Evolutionary conservation across 805 yeast species (phyloP).

Genomic region (Pichia deserticola): DNA sequence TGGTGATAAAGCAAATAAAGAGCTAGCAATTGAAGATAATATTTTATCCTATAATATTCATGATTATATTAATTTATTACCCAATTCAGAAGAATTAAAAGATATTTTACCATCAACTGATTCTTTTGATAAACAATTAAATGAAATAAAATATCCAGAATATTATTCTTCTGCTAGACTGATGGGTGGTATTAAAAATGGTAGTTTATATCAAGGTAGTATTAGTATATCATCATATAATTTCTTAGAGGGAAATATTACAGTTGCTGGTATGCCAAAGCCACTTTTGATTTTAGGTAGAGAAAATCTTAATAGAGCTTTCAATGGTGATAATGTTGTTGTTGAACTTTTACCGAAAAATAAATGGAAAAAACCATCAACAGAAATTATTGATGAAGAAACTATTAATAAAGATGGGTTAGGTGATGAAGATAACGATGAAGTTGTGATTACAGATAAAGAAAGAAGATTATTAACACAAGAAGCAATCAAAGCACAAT

Average conservation of each 20-base stretch:
- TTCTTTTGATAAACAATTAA: constrained; percentile 30
- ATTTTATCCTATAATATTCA: constrained; percentile 48
- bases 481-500: constrained; percentile 62
- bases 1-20: constrained; percentile 66
- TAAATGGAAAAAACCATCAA: constrained; percentile 83
- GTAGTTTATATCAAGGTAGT: constrained; percentile 80
- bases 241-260: constrained; percentile 78
- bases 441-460: constrained; percentile 48
- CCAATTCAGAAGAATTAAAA: constrained; percentile 64
- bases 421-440: constrained; percentile 45
- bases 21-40: constrained; percentile 47
- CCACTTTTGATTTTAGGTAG: constrained; percentile 81
- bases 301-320: constrained; percentile 80
- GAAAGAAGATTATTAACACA: constrained; percentile 69
- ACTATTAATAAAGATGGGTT: constrained; percentile 51
- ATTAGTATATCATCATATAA: constrained; percentile 79
- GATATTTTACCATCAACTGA: constrained; percentile 65
- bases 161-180: constrained; percentile 75
- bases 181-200: constrained; percentile 85
- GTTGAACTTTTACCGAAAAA: constrained; percentile 80
- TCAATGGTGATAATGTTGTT: constrained; percentile 86
- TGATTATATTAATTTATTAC: constrained; percentile 66
- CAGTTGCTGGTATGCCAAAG: constrained; percentile 62
- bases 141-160: constrained; percentile 61
- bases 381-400: constrained; percentile 71